Base-by-base conservation (phyloP, 345 rosid genomes). In the Hibiscus syriacus region DNA sequence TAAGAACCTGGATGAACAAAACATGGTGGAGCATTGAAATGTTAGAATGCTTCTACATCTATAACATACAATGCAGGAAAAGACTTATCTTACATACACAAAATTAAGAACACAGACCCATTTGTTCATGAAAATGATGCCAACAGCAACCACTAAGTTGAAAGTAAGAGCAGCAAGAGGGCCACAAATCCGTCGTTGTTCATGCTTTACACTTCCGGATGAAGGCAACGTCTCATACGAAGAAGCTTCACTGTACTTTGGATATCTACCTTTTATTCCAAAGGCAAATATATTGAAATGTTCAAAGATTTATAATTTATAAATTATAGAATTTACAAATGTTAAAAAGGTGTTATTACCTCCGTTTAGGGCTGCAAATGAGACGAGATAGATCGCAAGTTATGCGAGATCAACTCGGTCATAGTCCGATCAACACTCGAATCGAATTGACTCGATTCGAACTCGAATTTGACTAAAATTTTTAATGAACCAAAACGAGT, bases 81-180 rank as follows among this genome's bases (percentile, higher is more conserved):
- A 63, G 25, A 25, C 16, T 14, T 25, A 41, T 25, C 45, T 39
- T 22, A 36, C 23, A 67, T 10, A 61, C 25, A 14, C 12, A 4
- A 38, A 26, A 32, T 30, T 27, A 5, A 19, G 53, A 55, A 17
- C 12, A 74, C 74, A 29, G 70, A 87, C 93, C 94, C 97, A 84
- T 85, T 94, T 94, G 82, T 94, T 94, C 71, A 82, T 72, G 87
- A 91, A 91, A 76, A 91, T 89, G 54, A 91, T 87, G 68, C 82
- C 74, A 55, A 89, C 82, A 3, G 93, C 97, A 71, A 91, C 87
- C 11, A 89, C 32, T 72, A 91, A 89, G 67, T 91, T 91, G 81
- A 91, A 91, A 13, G 90, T 69, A 27, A 89, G 86, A 63, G 97
- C 97, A 75, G 79, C 70, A 17, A 80, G 66, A 19, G 96, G 92